Conservation (phyloP, 371 early-diverging fungal species). For the Haplosporangium sp. region DNA sequence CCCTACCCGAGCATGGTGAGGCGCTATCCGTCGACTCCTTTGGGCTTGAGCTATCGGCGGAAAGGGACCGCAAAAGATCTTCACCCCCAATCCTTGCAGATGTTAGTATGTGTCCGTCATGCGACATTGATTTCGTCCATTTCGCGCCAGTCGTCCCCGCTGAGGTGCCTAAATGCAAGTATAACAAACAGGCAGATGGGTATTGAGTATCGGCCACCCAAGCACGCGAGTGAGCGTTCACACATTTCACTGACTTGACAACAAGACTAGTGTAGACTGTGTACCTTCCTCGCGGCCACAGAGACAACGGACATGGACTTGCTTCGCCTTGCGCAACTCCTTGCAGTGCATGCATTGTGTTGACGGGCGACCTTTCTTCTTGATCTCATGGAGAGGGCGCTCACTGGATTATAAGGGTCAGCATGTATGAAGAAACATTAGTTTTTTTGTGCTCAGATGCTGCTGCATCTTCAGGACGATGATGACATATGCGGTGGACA, state of each 20-base stretch:
- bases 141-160: conserved; percentile 14
- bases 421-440: neutral
- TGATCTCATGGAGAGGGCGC: conserved; percentile 75
- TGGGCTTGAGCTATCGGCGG: conserved; percentile 1
- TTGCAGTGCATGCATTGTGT: conserved; percentile 83
- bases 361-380: conserved; percentile 83
- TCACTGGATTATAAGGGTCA: conserved; percentile 37
- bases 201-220: neutral
- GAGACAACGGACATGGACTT: conserved; percentile 80
- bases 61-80: conserved; percentile 19
- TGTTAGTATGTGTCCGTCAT: conserved; percentile 22
- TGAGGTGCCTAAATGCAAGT: neutral
- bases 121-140: conserved; percentile 27
- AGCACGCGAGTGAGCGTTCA: neutral
- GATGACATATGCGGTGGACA: conserved; percentile 10
- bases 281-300: conserved; percentile 62
- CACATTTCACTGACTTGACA: no score
- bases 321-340: conserved; percentile 78
- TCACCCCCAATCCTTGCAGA: conserved; percentile 16
- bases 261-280: neutral
- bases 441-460: neutral
- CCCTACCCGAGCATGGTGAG: conserved; percentile 1
- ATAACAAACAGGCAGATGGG: neutral
- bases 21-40: conserved; percentile 6
- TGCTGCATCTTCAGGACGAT: neutral